Evolutionary conservation across 768 basidiomycete genomes (phyloP).

Genomic region (Rhizopogon vulgaris): DNA sequence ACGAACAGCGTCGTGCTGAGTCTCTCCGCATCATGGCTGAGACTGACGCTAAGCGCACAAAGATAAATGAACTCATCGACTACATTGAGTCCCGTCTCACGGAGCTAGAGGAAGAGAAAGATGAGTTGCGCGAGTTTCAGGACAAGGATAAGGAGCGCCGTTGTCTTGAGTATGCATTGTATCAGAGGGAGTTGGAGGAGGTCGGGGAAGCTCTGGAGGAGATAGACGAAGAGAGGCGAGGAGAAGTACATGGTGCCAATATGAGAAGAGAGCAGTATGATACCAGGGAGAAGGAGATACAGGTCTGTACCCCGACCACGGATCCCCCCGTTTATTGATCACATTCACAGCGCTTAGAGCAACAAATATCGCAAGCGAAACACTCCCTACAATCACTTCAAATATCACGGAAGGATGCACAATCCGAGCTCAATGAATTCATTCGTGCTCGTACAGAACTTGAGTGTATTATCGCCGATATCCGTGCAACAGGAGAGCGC

Average conservation of each 20-base stretch:
- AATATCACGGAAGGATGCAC: conserved; percentile 68
- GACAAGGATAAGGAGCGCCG: conserved; percentile 92
- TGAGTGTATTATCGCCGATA: conserved; percentile 76
- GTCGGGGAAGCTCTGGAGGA: conserved; percentile 81
- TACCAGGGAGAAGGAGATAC: conserved; percentile 76
- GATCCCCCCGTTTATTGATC: background rate
- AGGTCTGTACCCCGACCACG: conserved; percentile 39
- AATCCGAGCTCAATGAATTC: conserved; percentile 82
- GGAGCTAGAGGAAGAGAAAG: conserved; percentile 97
- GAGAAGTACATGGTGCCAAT: conserved; percentile 83
- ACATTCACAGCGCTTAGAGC: conserved; percentile 59
- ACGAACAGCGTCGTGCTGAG: conserved; percentile 89
- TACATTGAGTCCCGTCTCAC: conserved; percentile 86
- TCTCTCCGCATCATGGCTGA: conserved; percentile 96
- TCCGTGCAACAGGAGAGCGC: conserved; percentile 57
- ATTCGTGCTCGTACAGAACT: conserved; percentile 81
- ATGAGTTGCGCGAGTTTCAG: conserved; percentile 95
- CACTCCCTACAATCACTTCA: conserved; percentile 66
- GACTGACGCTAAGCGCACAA: conserved; percentile 86
- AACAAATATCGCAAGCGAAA: conserved; percentile 60
- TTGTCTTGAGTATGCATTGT: conserved; percentile 91
- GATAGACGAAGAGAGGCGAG: conserved; percentile 74
- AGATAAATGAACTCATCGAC: conserved; percentile 84
- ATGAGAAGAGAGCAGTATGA: conserved; percentile 76
- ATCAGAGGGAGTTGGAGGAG: conserved; percentile 87